A percentile compares a stretch with the other conserved stretches of the same genome.
phyloP scores from a whole-genome alignment of 2,329 filamentous ascomycete genomes.

The Fonsecaea multimorphosa region DNA sequence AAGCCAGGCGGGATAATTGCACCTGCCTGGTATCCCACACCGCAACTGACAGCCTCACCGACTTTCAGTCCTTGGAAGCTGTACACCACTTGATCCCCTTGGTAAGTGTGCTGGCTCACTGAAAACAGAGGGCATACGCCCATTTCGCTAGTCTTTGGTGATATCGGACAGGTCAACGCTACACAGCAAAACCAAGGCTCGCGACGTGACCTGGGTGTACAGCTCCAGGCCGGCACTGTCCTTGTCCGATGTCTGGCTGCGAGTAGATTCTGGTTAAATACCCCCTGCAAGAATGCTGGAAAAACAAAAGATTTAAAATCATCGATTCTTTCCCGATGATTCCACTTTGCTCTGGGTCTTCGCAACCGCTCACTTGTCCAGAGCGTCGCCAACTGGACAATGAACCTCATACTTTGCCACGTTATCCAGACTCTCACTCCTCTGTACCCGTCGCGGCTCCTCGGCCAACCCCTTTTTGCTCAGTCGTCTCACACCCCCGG shows the following conservation, averaged over 20 bases:
- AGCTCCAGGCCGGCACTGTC: conserved; percentile 8
- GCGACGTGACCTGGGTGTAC: conserved; percentile 9
- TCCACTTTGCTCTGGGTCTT: conserved; percentile 9
- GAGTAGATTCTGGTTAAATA: not conserved
- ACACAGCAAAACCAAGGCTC: conserved; percentile 29
- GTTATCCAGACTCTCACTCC: not conserved
- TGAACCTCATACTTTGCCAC: not conserved
- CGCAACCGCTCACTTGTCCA: conserved; percentile 14
- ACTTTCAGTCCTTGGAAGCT: not conserved
- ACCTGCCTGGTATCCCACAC: not conserved
- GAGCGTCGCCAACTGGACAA: not conserved
- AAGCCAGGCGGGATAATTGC: not conserved
- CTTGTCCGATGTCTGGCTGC: not conserved
- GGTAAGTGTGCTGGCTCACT: not conserved
- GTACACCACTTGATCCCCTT: not conserved
- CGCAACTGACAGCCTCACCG: conserved; percentile 29
- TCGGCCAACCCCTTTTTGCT: not conserved
- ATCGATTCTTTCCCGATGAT: conserved; percentile 19
- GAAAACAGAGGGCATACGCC: not conserved
- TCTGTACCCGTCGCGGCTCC: not conserved
- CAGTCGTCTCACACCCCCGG: not conserved
- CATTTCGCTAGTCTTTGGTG: not conserved
- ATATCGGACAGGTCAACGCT: conserved; percentile 20
- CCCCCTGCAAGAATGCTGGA: not conserved
- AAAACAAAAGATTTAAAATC: conserved; percentile 30